These are phyloP conservation scores for Exophiala spinifera DNA, from an alignment of 2,329 filamentous ascomycete genomes.

Conservation along the genomic window DNA sequence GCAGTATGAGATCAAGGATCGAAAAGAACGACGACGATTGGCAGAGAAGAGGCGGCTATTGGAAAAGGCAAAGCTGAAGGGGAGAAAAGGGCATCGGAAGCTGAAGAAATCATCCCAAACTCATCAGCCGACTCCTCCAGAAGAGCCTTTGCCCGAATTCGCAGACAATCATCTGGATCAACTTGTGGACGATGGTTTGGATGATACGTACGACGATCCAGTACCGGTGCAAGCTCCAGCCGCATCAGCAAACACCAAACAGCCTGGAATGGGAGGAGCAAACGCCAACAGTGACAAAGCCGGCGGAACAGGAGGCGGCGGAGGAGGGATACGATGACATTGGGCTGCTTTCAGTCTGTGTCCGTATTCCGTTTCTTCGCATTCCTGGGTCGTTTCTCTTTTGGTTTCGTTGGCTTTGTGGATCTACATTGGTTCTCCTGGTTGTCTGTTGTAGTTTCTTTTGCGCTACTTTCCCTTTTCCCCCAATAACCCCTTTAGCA, in stretches of 20 bases:
- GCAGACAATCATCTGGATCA: conserved; percentile 37
- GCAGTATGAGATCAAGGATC: conserved; percentile 92
- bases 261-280: conserved; percentile 15
- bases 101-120: background rate
- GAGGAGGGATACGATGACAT: conserved; percentile 25
- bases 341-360: conserved; percentile 7
- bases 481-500: conserved; percentile 9
- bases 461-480: conserved; percentile 6
- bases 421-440: conserved; percentile 5
- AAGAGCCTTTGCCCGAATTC: background rate
- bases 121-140: background rate
- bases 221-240: conserved; percentile 38
- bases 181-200: conserved; percentile 48
- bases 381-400: conserved; percentile 12
- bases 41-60: conserved; percentile 81
- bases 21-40: conserved; percentile 74
- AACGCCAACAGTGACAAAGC: conserved; percentile 20
- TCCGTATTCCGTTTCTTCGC: conserved; percentile 17
- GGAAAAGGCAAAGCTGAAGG: conserved; percentile 93
- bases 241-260: conserved; percentile 33
- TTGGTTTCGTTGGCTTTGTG: conserved; percentile 11
- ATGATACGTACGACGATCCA: conserved; percentile 51
- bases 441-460: conserved; percentile 8
- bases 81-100: conserved; percentile 68
- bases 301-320: conserved; percentile 23